Conservation (phyloP, 208 protist genomes). For the Histomonas meleagridis region DNA sequence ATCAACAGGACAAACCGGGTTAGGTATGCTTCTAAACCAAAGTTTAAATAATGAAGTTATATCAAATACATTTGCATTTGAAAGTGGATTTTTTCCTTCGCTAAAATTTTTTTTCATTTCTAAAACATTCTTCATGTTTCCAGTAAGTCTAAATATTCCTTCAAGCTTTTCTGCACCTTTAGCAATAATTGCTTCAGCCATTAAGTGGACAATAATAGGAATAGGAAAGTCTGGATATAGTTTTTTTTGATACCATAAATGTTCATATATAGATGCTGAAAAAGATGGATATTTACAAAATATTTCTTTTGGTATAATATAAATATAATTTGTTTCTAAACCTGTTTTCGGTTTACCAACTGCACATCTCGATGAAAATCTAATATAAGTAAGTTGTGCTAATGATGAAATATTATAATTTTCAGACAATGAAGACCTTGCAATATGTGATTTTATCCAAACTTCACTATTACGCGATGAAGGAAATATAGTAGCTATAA, state of each 20-base stretch:
- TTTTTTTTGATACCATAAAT: not conserved
- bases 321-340: not conserved
- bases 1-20: not conserved
- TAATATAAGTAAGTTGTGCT: not conserved
- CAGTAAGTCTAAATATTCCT: not conserved
- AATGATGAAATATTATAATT: not conserved
- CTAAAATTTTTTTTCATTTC: not conserved
- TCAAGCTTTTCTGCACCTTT: not conserved
- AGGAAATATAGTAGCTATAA: not conserved
- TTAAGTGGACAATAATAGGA: not conserved
- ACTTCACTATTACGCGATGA: not conserved
- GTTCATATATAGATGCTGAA: not conserved
- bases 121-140: not conserved
- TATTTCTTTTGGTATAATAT: not conserved
- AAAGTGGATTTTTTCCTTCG: not conserved
- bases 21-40: not conserved
- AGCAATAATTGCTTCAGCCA: not conserved
- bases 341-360: not conserved
- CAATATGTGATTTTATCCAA: conserved; percentile 12
- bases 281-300: not conserved
- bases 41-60: not conserved
- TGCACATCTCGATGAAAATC: not conserved
- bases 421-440: not conserved
- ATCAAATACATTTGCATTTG: not conserved
- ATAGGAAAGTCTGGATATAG: not conserved